phyloP scores from a whole-genome alignment of 768 basidiomycete genomes.

The Boletellus ananiceps region DNA sequence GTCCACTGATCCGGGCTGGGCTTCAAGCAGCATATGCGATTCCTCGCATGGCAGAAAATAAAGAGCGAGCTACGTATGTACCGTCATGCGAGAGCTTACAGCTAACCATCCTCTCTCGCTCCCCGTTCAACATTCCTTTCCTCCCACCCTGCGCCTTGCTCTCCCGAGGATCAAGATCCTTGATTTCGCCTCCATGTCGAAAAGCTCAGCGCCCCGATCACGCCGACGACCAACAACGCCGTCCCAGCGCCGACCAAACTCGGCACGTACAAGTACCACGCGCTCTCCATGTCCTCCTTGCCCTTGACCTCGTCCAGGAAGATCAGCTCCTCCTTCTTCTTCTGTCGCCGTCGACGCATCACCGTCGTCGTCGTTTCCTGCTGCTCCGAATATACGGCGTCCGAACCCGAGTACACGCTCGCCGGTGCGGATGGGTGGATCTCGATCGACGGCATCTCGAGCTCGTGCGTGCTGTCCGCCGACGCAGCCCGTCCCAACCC shows the following conservation, averaged over 20 bases:
- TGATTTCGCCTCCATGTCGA: conserved; percentile 66
- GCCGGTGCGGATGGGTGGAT: conserved; percentile 29
- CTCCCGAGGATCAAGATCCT: conserved; percentile 39
- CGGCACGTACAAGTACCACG: conserved; percentile 79
- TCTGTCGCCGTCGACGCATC: conserved; percentile 44
- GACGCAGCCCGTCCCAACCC: conserved; percentile 25
- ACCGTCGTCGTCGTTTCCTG: conserved; percentile 39
- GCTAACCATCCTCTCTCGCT: neutral
- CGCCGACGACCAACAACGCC: conserved; percentile 71
- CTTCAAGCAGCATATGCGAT: conserved; percentile 8
- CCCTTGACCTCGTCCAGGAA: conserved; percentile 43
- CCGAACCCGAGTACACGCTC: conserved; percentile 26
- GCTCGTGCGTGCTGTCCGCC: conserved; percentile 32
- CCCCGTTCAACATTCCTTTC: too few species aligned
- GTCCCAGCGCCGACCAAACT: conserved; percentile 82
- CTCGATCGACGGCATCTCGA: conserved; percentile 71
- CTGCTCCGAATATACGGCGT: conserved; percentile 27
- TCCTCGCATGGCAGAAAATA: conserved; percentile 2
- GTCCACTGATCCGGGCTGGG: neutral
- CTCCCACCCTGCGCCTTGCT: too few species aligned
- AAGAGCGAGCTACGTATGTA: conserved; percentile 8
- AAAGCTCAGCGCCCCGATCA: conserved; percentile 74
- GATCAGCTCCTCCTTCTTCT: conserved; percentile 54
- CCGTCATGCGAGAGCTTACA: conserved; percentile 8
- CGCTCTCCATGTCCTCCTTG: conserved; percentile 56